Conservation (phyloP, 208 protist genomes). For the Trypanosoma boissoni region DNA sequence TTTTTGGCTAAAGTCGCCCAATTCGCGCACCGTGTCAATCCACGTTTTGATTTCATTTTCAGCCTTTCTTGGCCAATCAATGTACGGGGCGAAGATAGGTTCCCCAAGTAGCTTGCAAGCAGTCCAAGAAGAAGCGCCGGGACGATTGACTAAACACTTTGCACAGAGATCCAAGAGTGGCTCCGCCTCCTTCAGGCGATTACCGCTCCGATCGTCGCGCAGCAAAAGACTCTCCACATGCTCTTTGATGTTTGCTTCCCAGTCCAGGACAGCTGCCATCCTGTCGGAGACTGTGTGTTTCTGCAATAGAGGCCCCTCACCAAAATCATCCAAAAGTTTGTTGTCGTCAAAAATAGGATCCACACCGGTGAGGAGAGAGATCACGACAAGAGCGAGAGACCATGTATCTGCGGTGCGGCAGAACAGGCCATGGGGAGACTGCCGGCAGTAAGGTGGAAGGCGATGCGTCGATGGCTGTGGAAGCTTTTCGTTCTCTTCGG, state of each 20-base stretch:
- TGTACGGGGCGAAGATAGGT: constrained; percentile 42
- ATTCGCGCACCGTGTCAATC: neutral
- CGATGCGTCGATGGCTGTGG: constrained; percentile 11
- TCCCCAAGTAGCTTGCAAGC: constrained; percentile 43
- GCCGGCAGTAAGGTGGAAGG: constrained; percentile 55
- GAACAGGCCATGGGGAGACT: constrained; percentile 70
- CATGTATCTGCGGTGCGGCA: constrained; percentile 55
- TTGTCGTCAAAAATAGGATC: constrained; percentile 65
- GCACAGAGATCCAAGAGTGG: constrained; percentile 47
- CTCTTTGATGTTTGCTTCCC: constrained; percentile 61
- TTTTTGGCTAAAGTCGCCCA: neutral
- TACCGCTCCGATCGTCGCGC: constrained; percentile 25
- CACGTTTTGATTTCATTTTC: constrained; percentile 9
- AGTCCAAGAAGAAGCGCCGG: constrained; percentile 21
- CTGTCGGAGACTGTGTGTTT: constrained; percentile 23
- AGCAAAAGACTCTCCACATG: constrained; percentile 49
- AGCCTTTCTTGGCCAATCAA: constrained; percentile 11
- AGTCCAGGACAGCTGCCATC: constrained; percentile 46
- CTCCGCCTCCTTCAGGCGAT: constrained; percentile 16
- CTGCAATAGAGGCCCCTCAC: constrained; percentile 56
- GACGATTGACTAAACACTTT: constrained; percentile 61
- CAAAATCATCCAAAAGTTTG: constrained; percentile 73
- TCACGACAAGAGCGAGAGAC: constrained; percentile 58
- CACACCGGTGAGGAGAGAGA: constrained; percentile 72
- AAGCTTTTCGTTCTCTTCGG: constrained; percentile 8